A percentile compares a stretch with the other conserved stretches of the same genome.
These are phyloP conservation scores for Corymbia calophylla DNA, from an alignment of 441 rosid genomes.

Conservation along the genomic window DNA sequence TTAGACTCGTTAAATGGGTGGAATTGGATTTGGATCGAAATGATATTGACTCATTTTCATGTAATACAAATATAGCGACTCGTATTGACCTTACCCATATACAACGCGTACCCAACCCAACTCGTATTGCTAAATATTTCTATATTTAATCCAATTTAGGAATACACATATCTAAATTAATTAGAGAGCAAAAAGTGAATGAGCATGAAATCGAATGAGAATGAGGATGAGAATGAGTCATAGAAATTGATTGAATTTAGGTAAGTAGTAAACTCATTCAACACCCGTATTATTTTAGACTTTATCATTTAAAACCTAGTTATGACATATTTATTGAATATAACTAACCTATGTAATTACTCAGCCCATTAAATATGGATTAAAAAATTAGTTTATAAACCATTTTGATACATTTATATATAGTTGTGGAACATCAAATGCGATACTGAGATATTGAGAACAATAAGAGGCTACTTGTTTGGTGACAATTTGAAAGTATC, in stretches of 20 bases:
- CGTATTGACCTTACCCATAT: too few species aligned
- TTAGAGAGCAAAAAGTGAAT: background rate
- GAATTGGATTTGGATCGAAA: background rate
- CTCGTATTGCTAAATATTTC: too few species aligned
- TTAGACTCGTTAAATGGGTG: rapidly evolving
- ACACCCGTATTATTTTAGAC: too few species aligned
- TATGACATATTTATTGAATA: background rate
- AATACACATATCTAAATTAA: rapidly evolving
- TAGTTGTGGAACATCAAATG: background rate
- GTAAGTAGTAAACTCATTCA: rapidly evolving
- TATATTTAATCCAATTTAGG: too few species aligned
- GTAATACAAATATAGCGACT: too few species aligned
- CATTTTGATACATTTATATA: too few species aligned
- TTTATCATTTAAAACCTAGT: too few species aligned
- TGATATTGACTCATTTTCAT: too few species aligned
- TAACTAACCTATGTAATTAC: background rate
- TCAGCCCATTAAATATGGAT: rapidly evolving
- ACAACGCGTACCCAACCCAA: rapidly evolving
- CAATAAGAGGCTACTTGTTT: rapidly evolving
- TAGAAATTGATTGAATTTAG: background rate
- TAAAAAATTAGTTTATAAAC: too few species aligned
- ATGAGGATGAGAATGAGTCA: rapidly evolving
- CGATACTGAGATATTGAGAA: background rate
- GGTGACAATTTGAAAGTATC: rapidly evolving
- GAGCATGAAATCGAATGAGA: too few species aligned